Conservation (phyloP, 1,284 basidiomycete genomes). For the Pseudozyma hubeiensis region DNA sequence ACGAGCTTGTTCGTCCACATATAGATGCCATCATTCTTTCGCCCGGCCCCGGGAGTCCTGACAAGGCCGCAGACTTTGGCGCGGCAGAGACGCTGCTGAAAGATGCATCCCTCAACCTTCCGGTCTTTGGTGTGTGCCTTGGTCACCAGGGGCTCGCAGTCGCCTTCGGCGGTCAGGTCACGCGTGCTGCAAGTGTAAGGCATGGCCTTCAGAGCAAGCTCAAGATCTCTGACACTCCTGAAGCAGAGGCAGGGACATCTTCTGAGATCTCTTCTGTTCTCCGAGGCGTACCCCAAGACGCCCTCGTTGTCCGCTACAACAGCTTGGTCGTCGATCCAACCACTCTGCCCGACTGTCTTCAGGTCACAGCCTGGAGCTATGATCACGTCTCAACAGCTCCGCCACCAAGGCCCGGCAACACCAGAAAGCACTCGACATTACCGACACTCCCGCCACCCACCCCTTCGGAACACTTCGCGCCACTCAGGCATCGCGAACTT, state of each 20-base stretch:
- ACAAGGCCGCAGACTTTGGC: constrained; percentile 59
- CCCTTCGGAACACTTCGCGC: constrained; percentile 6
- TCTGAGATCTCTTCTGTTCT: constrained; percentile 74
- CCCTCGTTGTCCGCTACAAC: constrained; percentile 85
- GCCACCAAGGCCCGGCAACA: constrained; percentile 29
- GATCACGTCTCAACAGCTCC: constrained; percentile 42
- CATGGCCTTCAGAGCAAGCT: constrained; percentile 59
- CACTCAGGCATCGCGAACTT: constrained; percentile 34
- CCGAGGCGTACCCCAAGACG: constrained; percentile 72
- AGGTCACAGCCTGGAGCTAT: constrained; percentile 70
- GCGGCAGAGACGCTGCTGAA: constrained; percentile 54
- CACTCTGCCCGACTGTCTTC: constrained; percentile 70
- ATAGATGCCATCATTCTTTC: constrained; percentile 65
- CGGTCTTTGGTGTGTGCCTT: constrained; percentile 88
- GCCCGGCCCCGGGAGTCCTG: constrained; percentile 64
- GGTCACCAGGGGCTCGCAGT: constrained; percentile 90
- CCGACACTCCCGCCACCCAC: neutral
- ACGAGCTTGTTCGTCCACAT: constrained; percentile 52
- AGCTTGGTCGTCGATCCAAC: constrained; percentile 71
- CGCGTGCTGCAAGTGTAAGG: constrained; percentile 40
- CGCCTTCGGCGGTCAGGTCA: constrained; percentile 76
- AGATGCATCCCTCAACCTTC: constrained; percentile 70
- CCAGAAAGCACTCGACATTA: constrained; percentile 4
- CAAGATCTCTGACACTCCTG: constrained; percentile 6
- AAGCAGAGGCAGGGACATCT: neutral